These are phyloP conservation scores for Yamagishiella unicocca DNA, from an alignment of 139 green algal species.

Conservation along the genomic window DNA sequence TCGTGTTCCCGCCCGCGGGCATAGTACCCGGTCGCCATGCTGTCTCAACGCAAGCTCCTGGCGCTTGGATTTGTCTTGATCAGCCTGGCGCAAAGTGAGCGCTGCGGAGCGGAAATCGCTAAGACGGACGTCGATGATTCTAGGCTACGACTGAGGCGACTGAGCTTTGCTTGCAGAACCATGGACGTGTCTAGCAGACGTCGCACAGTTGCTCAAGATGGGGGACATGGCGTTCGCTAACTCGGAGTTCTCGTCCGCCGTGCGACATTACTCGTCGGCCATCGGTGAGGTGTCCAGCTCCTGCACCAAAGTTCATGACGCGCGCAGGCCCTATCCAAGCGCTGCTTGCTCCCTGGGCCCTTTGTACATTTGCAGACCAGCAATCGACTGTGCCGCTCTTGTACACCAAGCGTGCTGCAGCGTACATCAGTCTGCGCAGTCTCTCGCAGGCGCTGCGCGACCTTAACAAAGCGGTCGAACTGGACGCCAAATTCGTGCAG, in stretches of 20 bases:
- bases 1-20: too few species aligned
- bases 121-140: not conserved
- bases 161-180: not conserved
- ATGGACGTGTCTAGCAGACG: constrained; percentile 24
- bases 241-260: constrained; percentile 52
- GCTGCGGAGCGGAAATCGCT: not conserved
- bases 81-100: not conserved
- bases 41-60: not conserved
- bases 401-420: constrained; percentile 72
- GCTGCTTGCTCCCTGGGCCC: too few species aligned
- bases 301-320: too few species aligned
- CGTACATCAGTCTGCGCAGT: constrained; percentile 64
- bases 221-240: constrained; percentile 59
- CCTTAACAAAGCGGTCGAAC: constrained; percentile 57
- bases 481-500: constrained; percentile 54
- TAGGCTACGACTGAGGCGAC: not conserved
- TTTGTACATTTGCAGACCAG: constrained; percentile 34
- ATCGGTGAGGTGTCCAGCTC: constrained; percentile 45
- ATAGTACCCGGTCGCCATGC: not conserved
- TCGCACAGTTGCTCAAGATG: constrained; percentile 37
- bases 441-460: constrained; percentile 63
- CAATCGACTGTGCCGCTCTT: constrained; percentile 54
- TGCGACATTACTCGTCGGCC: constrained; percentile 58
- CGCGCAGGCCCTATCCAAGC: too few species aligned
- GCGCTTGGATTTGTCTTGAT: not conserved